These are phyloP conservation scores for Zygotorulaspora danielsina DNA, from an alignment of 805 yeast genomes.

Conservation along the genomic window DNA sequence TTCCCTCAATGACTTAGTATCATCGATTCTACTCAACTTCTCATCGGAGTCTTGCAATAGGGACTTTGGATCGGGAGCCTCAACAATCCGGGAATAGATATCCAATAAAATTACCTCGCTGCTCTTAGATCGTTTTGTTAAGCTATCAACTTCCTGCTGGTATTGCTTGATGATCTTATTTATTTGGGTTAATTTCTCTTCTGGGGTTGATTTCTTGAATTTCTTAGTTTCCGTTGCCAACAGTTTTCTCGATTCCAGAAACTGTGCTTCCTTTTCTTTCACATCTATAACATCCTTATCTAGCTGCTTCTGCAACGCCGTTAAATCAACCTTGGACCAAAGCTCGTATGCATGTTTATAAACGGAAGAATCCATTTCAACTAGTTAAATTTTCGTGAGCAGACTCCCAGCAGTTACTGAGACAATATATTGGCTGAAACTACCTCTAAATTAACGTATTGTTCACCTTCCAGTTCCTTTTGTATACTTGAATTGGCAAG, in stretches of 20 bases:
- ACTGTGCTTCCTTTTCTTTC: conserved; percentile 62
- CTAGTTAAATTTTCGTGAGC: too few relatives aligned
- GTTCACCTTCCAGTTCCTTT: too few relatives aligned
- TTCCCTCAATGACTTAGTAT: conserved; percentile 46
- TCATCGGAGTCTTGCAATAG: conserved; percentile 66
- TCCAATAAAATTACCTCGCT: conserved; percentile 72
- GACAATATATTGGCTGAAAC: too few relatives aligned
- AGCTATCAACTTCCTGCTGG: conserved; percentile 80
- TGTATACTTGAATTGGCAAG: too few relatives aligned
- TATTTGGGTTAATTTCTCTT: conserved; percentile 49
- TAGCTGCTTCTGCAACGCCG: conserved; percentile 62
- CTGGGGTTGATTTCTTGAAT: conserved; percentile 68
- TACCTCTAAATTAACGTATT: too few relatives aligned
- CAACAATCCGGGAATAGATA: conserved; percentile 70
- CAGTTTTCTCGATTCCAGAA: conserved; percentile 66
- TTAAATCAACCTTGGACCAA: conserved; percentile 73
- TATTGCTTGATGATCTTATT: conserved; percentile 61
- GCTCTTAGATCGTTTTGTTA: conserved; percentile 71
- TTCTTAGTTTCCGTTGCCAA: conserved; percentile 78
- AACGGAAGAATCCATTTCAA: conserved; percentile 29
- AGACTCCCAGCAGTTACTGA: too few relatives aligned
- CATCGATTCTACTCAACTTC: conserved; percentile 52
- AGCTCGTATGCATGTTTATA: conserved; percentile 53
- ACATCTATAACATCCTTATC: conserved; percentile 73
- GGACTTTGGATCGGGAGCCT: conserved; percentile 91